phyloP scores from a whole-genome alignment of 2,329 filamentous ascomycete genomes.

The Colletotrichum spinosum region DNA sequence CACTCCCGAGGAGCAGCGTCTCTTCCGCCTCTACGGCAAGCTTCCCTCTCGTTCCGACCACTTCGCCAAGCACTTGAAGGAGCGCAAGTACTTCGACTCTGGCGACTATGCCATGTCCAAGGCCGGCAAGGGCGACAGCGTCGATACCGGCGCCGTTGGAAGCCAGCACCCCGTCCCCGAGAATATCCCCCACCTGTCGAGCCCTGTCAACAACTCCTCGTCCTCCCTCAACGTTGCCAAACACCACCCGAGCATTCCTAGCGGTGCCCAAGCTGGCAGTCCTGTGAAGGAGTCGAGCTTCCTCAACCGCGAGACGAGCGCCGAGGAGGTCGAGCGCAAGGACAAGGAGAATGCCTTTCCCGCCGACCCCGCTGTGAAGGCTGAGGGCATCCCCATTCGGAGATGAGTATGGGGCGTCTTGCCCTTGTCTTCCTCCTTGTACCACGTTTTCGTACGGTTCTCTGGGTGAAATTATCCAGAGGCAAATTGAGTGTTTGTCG shows the following conservation, averaged over 20 bases:
- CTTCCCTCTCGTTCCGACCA: slow-evolving; percentile 96
- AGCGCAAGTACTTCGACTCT: slow-evolving; percentile 98
- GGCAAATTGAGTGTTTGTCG: slow-evolving; percentile 34
- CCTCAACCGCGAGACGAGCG: slow-evolving; percentile 84
- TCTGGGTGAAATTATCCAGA: slow-evolving; percentile 15
- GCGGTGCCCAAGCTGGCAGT: slow-evolving; percentile 73
- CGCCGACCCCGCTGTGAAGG: slow-evolving; percentile 39
- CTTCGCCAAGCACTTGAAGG: slow-evolving; percentile 98
- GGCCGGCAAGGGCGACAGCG: slow-evolving; percentile 94
- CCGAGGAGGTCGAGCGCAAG: slow-evolving; percentile 57
- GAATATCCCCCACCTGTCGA: slow-evolving; percentile 91
- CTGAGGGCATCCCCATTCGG: slow-evolving; percentile 72
- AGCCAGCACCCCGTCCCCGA: slow-evolving; percentile 95
- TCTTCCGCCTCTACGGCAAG: slow-evolving; percentile 98
- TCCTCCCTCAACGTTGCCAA: slow-evolving; percentile 36
- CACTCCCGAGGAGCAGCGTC: slow-evolving; percentile 92
- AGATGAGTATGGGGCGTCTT: slow-evolving; percentile 54
- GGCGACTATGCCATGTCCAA: slow-evolving; percentile 97
- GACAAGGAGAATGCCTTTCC: slow-evolving; percentile 26
- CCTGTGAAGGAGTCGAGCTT: slow-evolving; percentile 93
- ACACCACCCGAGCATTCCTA: slow-evolving; percentile 36
- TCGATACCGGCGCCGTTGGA: slow-evolving; percentile 93
- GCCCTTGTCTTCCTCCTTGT: slow-evolving; percentile 26
- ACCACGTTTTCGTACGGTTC: slow-evolving; percentile 29
- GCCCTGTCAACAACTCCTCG: slow-evolving; percentile 62